A percentile compares a stretch with the other conserved stretches of the same genome.
Conservation (phyloP, 345 rosid genomes). For the Linum trigynum region DNA sequence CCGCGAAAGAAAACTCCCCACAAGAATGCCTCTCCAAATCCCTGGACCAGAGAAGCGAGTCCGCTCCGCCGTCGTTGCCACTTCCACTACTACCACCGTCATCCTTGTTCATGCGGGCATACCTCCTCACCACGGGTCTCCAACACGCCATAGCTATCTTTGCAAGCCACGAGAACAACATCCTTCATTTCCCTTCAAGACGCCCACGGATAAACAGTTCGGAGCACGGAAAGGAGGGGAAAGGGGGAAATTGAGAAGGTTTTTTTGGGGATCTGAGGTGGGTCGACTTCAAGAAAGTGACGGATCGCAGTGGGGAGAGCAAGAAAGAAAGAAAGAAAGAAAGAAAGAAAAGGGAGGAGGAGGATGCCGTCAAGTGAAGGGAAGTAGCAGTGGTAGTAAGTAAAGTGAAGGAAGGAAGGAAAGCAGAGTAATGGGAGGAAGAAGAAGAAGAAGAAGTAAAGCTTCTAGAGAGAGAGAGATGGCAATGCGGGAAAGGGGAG, state of each 20-base stretch:
- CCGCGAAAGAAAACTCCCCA: conserved; percentile 83
- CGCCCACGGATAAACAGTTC: conserved; percentile 9
- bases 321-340: neutral
- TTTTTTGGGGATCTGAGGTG: no score
- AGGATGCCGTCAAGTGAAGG: neutral
- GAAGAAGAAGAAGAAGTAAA: no score
- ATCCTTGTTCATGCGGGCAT: conserved; percentile 85
- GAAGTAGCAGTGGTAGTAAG: neutral
- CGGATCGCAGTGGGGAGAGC: neutral
- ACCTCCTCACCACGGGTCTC: conserved; percentile 50
- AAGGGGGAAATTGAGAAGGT: neutral
- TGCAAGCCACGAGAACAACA: conserved; percentile 63
- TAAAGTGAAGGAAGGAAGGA: neutral
- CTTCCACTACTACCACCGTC: conserved; percentile 13
- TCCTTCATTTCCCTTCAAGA: conserved; percentile 76
- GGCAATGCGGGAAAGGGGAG: neutral
- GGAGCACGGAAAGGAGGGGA: neutral
- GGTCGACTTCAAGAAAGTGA: neutral
- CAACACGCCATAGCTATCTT: conserved; percentile 64
- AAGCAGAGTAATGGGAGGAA: neutral
- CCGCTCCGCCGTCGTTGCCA: conserved; percentile 16
- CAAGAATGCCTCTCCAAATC: conserved; percentile 68
- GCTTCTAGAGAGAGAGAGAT: no score
- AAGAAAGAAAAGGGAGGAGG: no score
- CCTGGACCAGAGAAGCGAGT: conserved; percentile 62